These are phyloP conservation scores for Kuraishia capsulata DNA, from an alignment of 805 yeast species.

Conservation along the genomic window DNA sequence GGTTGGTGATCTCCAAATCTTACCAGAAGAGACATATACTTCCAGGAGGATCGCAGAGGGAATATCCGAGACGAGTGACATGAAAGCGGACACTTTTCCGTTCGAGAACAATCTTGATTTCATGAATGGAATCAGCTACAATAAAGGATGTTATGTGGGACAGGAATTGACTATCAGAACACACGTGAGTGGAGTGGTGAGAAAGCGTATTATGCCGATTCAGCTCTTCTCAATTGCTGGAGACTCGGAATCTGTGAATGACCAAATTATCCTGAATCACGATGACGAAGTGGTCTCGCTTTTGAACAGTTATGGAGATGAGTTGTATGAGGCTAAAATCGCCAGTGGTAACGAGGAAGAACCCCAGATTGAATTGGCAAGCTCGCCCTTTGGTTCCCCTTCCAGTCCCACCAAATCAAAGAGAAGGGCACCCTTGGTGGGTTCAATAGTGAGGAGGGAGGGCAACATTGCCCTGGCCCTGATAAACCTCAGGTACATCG, in stretches of 20 bases:
- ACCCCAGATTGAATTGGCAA: slow-evolving; percentile 1
- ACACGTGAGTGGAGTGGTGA: slow-evolving; percentile 69
- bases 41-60: slow-evolving; percentile 37
- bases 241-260: slow-evolving; percentile 2
- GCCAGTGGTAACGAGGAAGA: neutral
- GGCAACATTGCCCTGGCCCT: slow-evolving; percentile 63
- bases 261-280: neutral
- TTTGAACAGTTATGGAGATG: neutral
- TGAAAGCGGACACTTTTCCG: slow-evolving; percentile 53
- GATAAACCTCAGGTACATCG: slow-evolving; percentile 30
- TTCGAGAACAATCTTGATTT: slow-evolving; percentile 78
- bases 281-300: neutral
- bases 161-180: slow-evolving; percentile 93
- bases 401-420: slow-evolving; percentile 16
- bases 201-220: slow-evolving; percentile 76
- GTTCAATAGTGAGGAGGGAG: slow-evolving; percentile 46
- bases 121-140: slow-evolving; percentile 70
- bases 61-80: slow-evolving; percentile 43
- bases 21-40: slow-evolving; percentile 21
- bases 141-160: slow-evolving; percentile 95
- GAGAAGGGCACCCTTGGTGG: slow-evolving; percentile 40
- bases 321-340: neutral
- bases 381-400: slow-evolving; percentile 31
- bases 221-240: slow-evolving; percentile 18
- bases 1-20: slow-evolving; percentile 4